phyloP scores from a whole-genome alignment of 306 rosid genomes.

The Lagenaria siceraria region DNA sequence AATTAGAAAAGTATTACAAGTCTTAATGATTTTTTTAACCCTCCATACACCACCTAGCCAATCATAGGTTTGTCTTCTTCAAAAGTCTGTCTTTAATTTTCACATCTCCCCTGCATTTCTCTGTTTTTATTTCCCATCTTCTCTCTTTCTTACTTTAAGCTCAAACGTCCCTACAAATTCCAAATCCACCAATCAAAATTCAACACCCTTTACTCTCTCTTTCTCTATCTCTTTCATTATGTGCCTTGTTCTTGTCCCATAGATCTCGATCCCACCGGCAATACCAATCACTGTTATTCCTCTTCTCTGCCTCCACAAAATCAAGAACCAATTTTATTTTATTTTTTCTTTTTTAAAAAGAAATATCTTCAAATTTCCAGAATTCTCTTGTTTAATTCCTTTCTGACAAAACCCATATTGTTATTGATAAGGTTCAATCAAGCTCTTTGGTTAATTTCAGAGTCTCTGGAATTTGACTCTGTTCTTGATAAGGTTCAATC shows the following conservation, averaged over 20 bases:
- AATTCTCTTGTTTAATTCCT: neutral
- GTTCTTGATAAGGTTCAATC: neutral
- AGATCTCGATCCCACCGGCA: constrained; percentile 32
- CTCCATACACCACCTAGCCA: neutral
- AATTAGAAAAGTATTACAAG: neutral
- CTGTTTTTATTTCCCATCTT: neutral
- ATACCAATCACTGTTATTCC: constrained; percentile 9
- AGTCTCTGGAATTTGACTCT: neutral
- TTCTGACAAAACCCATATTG: neutral
- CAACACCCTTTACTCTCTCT: constrained; percentile 28
- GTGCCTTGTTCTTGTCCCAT: constrained; percentile 25
- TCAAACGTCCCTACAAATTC: constrained; percentile 19
- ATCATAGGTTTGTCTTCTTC: neutral
- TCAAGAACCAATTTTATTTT: neutral
- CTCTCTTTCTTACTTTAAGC: neutral
- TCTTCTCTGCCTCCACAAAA: constrained; percentile 8
- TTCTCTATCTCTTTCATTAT: constrained; percentile 3
- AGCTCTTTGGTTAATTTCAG: neutral
- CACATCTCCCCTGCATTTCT: neutral
- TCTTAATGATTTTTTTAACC: neutral
- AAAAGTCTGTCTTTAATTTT: neutral
- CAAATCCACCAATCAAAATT: constrained; percentile 64
- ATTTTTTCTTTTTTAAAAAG: too few relatives aligned
- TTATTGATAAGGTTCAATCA: neutral
- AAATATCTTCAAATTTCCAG: neutral